Evolutionary conservation across 495 filamentous ascomycete species (phyloP), one percentile per base, ranked within the genome.

Genomic region (Xylaria nigripes): DNA sequence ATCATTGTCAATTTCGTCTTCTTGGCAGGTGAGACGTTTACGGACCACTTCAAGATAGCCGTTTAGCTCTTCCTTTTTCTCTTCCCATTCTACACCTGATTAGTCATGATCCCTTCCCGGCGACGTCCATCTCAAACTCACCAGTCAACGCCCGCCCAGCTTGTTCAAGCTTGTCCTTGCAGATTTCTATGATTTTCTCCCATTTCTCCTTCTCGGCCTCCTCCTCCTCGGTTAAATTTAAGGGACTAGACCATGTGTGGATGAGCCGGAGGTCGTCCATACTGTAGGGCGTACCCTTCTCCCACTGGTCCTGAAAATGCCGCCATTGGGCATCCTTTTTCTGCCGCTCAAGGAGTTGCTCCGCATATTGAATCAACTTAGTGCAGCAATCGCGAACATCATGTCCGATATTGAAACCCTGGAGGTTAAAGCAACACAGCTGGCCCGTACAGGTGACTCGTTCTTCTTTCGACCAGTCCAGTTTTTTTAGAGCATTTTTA

Each of bases 21-120:
- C 67, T 19, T 56, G 38, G 21, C 65, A 68, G 7, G 72, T 74
- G 1, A 74, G 47, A 18, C 69, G 64, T 41, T 59, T 59, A 3
- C 61, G 29, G 42, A 75, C 40, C 21, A 61, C 46, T 32, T 52
- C 47, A 19, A 64, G 54, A 30, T 42, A 54, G 5, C 49, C 9
- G 13, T 13, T 34, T 40, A 62, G 57, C 36, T 36, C 46, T 9
- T 63, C 34, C 40, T 57, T 57, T 36, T 60, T 55, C 0, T 59
- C 42, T 27, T 56, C 15, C 36, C 57, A 58, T 18, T 59, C 69
- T 73, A 40, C 18, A 29, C 25, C 47, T 36, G 21, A 25, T 50
- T 23, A 50, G 53, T 38, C 40, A 13, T 5, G 19, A 21, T 1
- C 46, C 25, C n/a, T 38, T 29, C 32, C 16, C 43, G 15, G 15